phyloP scores from a whole-genome alignment of 306 rosid species.

The Dalbergia cultrata region DNA sequence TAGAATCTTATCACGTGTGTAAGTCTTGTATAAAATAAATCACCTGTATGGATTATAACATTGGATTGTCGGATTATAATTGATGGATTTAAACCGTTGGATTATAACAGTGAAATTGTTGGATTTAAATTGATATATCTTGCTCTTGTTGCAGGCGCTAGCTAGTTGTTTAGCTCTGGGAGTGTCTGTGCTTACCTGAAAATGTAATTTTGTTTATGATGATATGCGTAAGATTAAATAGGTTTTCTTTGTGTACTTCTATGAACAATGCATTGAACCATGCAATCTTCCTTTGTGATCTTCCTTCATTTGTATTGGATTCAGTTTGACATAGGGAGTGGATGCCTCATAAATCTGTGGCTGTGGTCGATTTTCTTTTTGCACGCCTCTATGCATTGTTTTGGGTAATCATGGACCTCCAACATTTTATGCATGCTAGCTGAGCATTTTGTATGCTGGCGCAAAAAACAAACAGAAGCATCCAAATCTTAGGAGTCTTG shows the following conservation, averaged over 20 bases:
- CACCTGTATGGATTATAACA: not conserved
- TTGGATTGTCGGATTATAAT: not conserved
- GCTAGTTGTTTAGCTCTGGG: slow-evolving; percentile 45
- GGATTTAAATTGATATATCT: slow-evolving; percentile 3
- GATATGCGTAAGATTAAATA: not conserved
- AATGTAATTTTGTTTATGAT: not conserved
- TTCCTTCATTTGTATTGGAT: slow-evolving; percentile 33
- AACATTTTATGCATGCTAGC: not conserved
- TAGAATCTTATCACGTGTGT: not conserved
- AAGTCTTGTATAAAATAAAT: not conserved
- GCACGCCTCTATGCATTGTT: slow-evolving; percentile 23
- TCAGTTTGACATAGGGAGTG: slow-evolving; percentile 40
- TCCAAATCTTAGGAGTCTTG: not conserved
- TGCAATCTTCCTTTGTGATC: slow-evolving; percentile 44
- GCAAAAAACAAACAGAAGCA: not conserved
- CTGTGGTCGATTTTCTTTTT: not conserved
- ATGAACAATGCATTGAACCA: slow-evolving; percentile 48
- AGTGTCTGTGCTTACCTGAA: slow-evolving; percentile 31
- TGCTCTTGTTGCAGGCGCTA: slow-evolving; percentile 51
- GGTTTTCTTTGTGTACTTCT: slow-evolving; percentile 40
- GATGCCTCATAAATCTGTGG: slow-evolving; percentile 37
- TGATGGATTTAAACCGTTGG: not conserved
- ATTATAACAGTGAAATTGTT: not conserved
- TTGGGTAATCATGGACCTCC: not conserved
- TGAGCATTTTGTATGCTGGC: not conserved